phyloP scores from a whole-genome alignment of 148 eudicot genomes.

The Chenopodium berlandieri region DNA sequence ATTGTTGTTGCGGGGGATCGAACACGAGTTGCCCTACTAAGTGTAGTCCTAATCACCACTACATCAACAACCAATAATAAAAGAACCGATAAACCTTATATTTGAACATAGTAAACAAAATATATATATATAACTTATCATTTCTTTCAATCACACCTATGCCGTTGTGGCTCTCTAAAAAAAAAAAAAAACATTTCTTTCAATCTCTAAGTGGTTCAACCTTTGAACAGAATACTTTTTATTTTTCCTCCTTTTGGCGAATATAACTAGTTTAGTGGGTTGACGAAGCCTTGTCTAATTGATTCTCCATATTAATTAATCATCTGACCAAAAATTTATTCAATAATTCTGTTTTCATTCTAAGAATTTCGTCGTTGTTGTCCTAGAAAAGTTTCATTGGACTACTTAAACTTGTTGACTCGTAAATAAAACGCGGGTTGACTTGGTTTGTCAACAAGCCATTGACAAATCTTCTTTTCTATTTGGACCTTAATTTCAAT shows the following conservation, averaged over 20 bases:
- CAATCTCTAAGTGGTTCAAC: too few species aligned
- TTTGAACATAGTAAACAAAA: too few species aligned
- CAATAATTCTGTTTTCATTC: background rate
- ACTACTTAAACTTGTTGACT: slow-evolving; percentile 2
- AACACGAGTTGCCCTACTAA: too few species aligned
- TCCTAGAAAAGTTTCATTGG: background rate
- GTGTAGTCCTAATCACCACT: too few species aligned
- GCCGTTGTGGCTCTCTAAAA: too few species aligned
- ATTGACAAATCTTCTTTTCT: background rate
- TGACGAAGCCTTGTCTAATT: background rate
- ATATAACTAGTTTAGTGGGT: background rate
- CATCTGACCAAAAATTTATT: background rate
- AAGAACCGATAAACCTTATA: too few species aligned
- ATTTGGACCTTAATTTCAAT: background rate
- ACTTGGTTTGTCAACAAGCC: background rate
- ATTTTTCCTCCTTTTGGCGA: background rate
- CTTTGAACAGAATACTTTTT: too few species aligned
- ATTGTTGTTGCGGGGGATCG: too few species aligned
- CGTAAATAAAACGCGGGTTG: slow-evolving; percentile 1
- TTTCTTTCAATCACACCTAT: too few species aligned
- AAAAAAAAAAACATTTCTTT: too few species aligned
- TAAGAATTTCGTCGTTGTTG: background rate
- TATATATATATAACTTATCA: too few species aligned
- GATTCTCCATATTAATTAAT: background rate
- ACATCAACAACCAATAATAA: too few species aligned